phyloP scores from a whole-genome alignment of 306 rosid genomes.

The Mimosa pudica region DNA sequence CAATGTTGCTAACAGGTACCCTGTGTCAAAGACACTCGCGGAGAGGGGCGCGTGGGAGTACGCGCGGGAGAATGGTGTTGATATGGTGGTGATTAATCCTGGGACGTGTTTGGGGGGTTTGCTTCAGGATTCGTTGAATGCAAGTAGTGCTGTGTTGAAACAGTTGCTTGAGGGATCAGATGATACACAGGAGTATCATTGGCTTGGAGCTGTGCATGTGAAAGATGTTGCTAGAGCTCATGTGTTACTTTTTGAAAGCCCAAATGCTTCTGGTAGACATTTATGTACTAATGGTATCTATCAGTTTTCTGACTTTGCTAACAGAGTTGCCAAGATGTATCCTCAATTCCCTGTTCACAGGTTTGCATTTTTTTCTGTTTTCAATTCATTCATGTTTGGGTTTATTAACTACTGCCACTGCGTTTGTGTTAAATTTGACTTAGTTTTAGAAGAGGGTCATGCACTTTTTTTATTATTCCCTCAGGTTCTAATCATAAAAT shows the following conservation, averaged over 20 bases:
- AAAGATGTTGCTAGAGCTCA: constrained; percentile 64
- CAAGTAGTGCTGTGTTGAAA: constrained; percentile 74
- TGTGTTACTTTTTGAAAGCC: constrained; percentile 56
- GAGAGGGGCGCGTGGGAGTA: constrained; percentile 86
- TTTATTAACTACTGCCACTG: neutral
- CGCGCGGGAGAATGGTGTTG: constrained; percentile 44
- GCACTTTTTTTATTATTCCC: neutral
- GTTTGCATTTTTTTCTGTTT: constrained; percentile 37
- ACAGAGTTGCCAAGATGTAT: constrained; percentile 52
- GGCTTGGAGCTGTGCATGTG: constrained; percentile 92
- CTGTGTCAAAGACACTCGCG: constrained; percentile 82
- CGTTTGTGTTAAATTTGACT: constrained; percentile 2
- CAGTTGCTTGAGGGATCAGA: constrained; percentile 65
- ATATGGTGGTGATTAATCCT: constrained; percentile 71
- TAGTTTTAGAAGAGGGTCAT: neutral
- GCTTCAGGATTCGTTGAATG: constrained; percentile 68
- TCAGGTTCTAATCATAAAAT: no score
- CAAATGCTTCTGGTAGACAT: constrained; percentile 75
- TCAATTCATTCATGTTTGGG: neutral
- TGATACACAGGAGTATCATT: constrained; percentile 77
- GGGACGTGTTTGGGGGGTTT: constrained; percentile 71
- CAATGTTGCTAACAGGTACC: constrained; percentile 27
- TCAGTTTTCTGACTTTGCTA: constrained; percentile 72
- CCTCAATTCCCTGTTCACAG: constrained; percentile 81
- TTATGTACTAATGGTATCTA: constrained; percentile 81